Base-by-base conservation (phyloP, 495 filamentous ascomycete species). In the Bacidia gigantensis region DNA sequence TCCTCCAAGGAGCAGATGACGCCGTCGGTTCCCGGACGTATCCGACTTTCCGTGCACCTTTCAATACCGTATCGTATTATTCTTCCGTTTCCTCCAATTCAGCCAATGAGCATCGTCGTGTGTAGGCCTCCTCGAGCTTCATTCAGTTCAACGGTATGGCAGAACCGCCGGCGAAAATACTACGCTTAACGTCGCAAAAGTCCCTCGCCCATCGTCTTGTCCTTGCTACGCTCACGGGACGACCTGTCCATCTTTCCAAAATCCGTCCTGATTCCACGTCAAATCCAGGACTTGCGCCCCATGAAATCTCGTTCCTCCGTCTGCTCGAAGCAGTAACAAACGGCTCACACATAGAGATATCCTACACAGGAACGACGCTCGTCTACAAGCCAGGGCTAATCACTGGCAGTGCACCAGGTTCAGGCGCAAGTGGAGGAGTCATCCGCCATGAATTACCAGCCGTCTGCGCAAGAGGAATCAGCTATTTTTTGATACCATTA, bases 251-350 rank as follows among this genome's bases (percentile, higher is more conserved):
- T 65, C 86, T 99, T 63, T 90, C 89, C 29, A 82, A 89, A 65
- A 97, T 99, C 69, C 86, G 93, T 53, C 73, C 86, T 26, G 81
- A 82, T 35, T 95, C 87, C 24, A 77, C 82, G 45, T 87, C 84
- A 14, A 77, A 83, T 57, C 87, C 92, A 3, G 93, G 93, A 58
- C 84, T 99, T 43, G 79, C 85, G 48, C 80, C 86, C 45, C 84
- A 93, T 71, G 93, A 99, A 70, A 80, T 96, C 61, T 95, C 90
- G 29, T 87, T 99, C 69, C 76, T 99, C 17, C 92, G 93, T 47
- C 83, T 99, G 7, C 81, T 99, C 58, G 92, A 97, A 64, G 73
- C 84, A 49, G 74, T 99, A 59, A 97, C 93, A 63, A 99, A 99
- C 77, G 93, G 93, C 70, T 84, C 86, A 26, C 75, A 79, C 54